Base-by-base conservation (phyloP, 2,329 filamentous ascomycete species). In the Scytalidium lignicola region DNA sequence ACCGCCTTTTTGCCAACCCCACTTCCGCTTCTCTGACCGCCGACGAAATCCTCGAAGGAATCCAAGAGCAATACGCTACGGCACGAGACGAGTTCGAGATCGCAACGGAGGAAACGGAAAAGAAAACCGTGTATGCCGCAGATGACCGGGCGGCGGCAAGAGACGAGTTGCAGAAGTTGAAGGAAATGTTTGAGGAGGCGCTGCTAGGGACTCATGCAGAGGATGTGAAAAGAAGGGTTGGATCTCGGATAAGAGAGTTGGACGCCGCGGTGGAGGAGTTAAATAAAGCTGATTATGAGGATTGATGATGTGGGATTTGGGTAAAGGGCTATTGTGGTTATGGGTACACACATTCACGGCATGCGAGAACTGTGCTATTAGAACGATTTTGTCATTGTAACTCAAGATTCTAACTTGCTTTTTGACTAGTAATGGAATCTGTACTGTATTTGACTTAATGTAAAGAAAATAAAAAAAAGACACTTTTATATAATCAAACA, bases 21-120 rank as follows among this genome's bases (percentile, higher is more conserved):
- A 20, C 40, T 19, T 10, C 44, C 22, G 10, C 44, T 39, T 23
- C n/a, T 18, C n/a, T 41, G 12, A 48, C 53, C 15, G 57, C 55
- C 17, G 60, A 61, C 41, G 48, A 47, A n/a, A 43, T 60, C 5
- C 53, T 59, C 19, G 59, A 61, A 41, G 48, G 59, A 43, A 54
- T 60, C 17, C 53, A 51, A 47, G 45, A 57, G 12, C 68, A 69
- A 43, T 72, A 73, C 53, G 67, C 70, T 48, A 67, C 67, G 1
- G 70, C 72, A 3, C 67, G 67, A 51, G 72, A 75, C 55, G 72
- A 75, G 57, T 72, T 74, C 49, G 72, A 75, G 60, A 74, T 75
- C 52, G 72, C 72, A 3, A 66, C 67, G 0, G 72, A 75, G 48
- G 72, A 70, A 52, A 74, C 72, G 1, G 67, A 72, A 39, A 62